phyloP scores from a whole-genome alignment of 805 yeast species.

The Metschnikowia dekortorum region DNA sequence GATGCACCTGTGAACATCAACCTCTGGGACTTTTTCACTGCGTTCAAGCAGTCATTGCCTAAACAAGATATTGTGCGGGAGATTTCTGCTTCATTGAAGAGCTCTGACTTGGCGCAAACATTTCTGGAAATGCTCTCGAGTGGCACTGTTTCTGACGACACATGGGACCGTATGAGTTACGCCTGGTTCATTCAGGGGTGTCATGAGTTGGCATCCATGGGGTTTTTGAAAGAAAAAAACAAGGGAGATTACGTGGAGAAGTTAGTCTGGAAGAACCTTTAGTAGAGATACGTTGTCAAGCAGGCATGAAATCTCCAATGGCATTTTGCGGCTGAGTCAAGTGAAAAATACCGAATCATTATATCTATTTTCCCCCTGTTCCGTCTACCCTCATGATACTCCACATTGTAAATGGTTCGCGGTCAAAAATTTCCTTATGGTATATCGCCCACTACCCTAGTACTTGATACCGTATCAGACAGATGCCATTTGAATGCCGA shows the following conservation, averaged over 20 bases:
- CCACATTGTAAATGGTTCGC: no score
- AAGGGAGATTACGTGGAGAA: slow-evolving; percentile 68
- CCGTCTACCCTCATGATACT: no score
- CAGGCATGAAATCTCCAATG: no score
- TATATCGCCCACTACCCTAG: no score
- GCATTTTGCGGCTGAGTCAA: no score
- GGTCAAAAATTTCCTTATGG: no score
- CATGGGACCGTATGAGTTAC: slow-evolving; percentile 61
- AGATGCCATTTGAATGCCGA: no score
- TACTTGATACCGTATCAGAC: no score
- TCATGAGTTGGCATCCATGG: slow-evolving; percentile 64
- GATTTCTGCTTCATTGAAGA: slow-evolving; percentile 2
- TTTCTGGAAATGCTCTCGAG: background rate
- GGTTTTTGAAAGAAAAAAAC: slow-evolving; percentile 60
- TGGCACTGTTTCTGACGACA: slow-evolving; percentile 21
- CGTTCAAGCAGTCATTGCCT: slow-evolving; percentile 50
- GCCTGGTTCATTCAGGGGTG: slow-evolving; percentile 75
- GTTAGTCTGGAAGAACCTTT: slow-evolving; percentile 65
- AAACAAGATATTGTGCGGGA: slow-evolving; percentile 21
- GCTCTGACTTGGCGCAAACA: background rate
- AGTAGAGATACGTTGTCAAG: background rate
- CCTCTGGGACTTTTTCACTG: slow-evolving; percentile 60
- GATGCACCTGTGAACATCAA: slow-evolving; percentile 73
- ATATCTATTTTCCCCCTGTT: no score
- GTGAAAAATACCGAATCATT: no score